Base-by-base conservation (phyloP, 2,329 filamentous ascomycete species). In the Fusarium keratoplasticum region DNA sequence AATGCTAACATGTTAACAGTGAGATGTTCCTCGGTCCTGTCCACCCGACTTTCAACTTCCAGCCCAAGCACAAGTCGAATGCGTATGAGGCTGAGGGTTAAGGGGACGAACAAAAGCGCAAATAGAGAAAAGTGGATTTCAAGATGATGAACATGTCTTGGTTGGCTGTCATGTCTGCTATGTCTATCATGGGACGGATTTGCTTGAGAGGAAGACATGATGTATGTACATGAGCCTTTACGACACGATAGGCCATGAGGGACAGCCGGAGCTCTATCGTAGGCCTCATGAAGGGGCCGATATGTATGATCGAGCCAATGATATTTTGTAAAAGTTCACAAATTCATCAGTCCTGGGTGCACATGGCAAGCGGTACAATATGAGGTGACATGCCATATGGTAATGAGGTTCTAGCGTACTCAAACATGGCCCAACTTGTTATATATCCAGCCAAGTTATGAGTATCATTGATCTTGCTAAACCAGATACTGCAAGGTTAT, bases 1-100 rank as follows among this genome's bases (percentile, higher is more conserved):
- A 8, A 16, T 58, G 44, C 76, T 79, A 71, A 79, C 25, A 33
- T 61, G 13, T 78, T 47, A 71, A 61, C 69, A 98, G 96, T 82
- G 96, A 99, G 82, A 98, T 99, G 95, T 99, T 97, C 86, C 88
- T 99, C 20, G 96, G 96, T 9, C 95, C 95, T 54, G 94, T 95
- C 8, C 94, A 97, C 76, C 91, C 94, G 42, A 93, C 94, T 78
- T 99, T 98, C 88, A 92, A 93, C 75, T 99, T 98, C 84, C 91
- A 96, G 84, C 96, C 96, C 4, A 99, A 99, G 87, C 96, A 99
- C 87, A 98, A 98, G 87, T 96, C 94, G 55, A 97, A 97, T 81
- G 90, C 92, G 62, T 98, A 98, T 58, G 94, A 95, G 82, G 93
- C 91, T 2, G 92, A 94, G 80, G 92, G 93, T 58, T 93, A 83